Evolutionary conservation across 2,329 filamentous ascomycete species (phyloP).

Genomic region (Pseudogymnoascus sp.): DNA sequence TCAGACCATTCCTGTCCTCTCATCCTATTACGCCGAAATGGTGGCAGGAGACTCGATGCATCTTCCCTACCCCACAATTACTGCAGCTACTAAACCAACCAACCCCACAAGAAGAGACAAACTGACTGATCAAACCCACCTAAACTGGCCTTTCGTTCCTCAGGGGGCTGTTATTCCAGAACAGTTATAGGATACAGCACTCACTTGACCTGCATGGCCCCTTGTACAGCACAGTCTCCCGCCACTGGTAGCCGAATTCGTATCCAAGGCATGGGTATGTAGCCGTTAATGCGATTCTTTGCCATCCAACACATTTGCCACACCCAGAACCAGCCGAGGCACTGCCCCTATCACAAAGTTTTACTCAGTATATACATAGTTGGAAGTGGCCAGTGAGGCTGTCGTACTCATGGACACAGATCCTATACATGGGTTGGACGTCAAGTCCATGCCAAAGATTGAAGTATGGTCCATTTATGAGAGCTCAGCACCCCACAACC

Average conservation of each 20-base stretch:
- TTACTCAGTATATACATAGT: neutral
- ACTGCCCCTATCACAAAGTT: neutral
- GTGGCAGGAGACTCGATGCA: neutral
- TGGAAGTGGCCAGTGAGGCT: constrained; percentile 1
- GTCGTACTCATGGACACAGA: neutral
- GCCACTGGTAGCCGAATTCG: neutral
- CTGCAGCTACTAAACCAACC: neutral
- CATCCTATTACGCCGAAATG: neutral
- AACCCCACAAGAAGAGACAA: neutral
- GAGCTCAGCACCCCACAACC: neutral
- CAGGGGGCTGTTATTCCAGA: neutral
- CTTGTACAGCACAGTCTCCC: neutral
- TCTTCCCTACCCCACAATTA: constrained; percentile 6
- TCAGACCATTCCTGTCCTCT: neutral
- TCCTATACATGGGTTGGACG: constrained; percentile 25
- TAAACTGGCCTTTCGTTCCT: neutral
- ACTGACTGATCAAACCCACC: neutral
- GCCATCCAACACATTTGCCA: neutral
- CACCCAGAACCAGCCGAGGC: neutral
- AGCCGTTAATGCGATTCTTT: neutral
- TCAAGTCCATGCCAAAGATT: constrained; percentile 45
- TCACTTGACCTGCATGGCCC: neutral
- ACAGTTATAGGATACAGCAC: neutral
- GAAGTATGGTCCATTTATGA: constrained; percentile 35
- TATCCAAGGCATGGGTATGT: constrained; percentile 8